Conservation (phyloP, 345 rosid species). For the Tarenaya hassleriana region DNA sequence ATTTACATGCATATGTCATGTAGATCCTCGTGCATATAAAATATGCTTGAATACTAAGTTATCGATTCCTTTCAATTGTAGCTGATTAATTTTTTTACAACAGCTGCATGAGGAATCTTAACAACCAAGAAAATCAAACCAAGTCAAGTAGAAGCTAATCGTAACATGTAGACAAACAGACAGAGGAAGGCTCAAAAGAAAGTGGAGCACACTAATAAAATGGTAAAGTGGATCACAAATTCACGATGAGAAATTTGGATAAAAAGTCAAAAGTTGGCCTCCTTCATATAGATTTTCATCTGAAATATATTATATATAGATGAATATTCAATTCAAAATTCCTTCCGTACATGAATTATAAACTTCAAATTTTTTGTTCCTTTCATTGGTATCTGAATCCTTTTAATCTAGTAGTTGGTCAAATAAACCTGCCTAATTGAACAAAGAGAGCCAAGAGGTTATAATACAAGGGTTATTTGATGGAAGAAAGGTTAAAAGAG, state of each 20-base stretch:
- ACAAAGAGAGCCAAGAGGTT: not conserved
- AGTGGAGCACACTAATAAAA: not conserved
- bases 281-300: no score
- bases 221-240: not conserved
- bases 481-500: no score
- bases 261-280: not conserved
- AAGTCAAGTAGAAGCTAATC: no score
- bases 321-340: not conserved
- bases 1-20: constrained; percentile 1
- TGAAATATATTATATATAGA: not conserved
- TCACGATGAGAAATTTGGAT: not conserved
- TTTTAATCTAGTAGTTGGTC: not conserved
- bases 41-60: not conserved
- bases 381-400: constrained; percentile 1
- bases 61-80: not conserved
- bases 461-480: not conserved
- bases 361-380: not conserved
- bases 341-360: not conserved
- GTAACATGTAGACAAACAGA: no score
- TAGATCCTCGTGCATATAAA: not conserved
- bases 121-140: not conserved
- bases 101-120: not conserved
- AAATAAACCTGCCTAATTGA: not conserved
- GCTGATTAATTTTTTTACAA: not conserved
- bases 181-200: not conserved